Evolutionary conservation across 139 green algal species (phyloP), one percentile per base, ranked within the genome.

Genomic region (Chlorella sp.): DNA sequence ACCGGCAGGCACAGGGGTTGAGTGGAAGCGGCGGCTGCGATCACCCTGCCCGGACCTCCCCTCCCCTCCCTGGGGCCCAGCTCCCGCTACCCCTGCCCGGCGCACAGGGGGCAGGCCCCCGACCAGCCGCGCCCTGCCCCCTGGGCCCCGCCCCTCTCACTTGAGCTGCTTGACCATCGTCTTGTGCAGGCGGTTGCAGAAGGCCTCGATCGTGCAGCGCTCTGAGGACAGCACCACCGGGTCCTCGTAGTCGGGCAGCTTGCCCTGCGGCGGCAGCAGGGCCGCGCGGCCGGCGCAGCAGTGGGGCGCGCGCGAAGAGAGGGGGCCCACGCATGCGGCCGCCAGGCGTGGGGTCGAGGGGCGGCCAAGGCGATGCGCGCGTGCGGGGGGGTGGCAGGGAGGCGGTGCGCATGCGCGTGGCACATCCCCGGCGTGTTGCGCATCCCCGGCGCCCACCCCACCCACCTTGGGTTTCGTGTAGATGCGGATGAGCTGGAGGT

Each of bases 171-270:
- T 98, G 51, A 95, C 72, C 64, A 99, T 92, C 35, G 85, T 84
- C 81, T 92, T 93, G 69, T 83, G 79, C 31, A 86, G 55, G n/a
- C 50, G 38, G 48, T 51, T 74, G 35, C 73, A 73, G 25, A 2
- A 15, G 15, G 33, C 92, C 84, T 99, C 96, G 33, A 99, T 89
- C 1, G 87, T 95, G 65, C 81, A 81, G 3, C 68, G 58, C 15
- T n/a, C 63, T 7, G 79, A 50, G 27, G 91, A 83, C 74, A 97
- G 74, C 60, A 98, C 89, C n/a, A 98, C 94, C 0, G 96, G 96
- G 61, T 99, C 96, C 56, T 95, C 93, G 82, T 96, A 99, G 84
- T 99, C 96, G 3, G 96, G 96, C 66, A 97, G 89, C 80, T 95
- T 92, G 63, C 95, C 92, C 82, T 92, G 82, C 73, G 67, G 12